Percentiles rank a stretch among this genome's conserved stretches.
These are phyloP conservation scores for Lasiosphaeria hispida DNA, from an alignment of 495 filamentous ascomycete genomes.

Conservation along the genomic window DNA sequence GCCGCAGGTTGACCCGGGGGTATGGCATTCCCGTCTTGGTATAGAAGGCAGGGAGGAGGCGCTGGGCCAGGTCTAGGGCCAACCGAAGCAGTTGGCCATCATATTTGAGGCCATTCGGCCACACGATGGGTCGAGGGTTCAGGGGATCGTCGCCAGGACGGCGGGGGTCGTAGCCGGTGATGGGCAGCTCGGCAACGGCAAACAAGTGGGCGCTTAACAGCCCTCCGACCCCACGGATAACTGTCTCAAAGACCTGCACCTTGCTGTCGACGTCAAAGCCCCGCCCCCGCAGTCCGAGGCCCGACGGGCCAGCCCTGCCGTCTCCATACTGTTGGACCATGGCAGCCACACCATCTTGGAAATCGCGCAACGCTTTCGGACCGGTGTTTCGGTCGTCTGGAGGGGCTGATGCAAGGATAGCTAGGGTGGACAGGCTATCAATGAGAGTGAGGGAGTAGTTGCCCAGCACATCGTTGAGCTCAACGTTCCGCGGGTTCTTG, in stretches of 20 bases:
- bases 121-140: constrained; percentile 56
- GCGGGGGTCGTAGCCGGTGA: constrained; percentile 66
- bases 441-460: constrained; percentile 96
- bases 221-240: constrained; percentile 90
- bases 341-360: constrained; percentile 74
- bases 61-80: constrained; percentile 76
- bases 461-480: constrained; percentile 91
- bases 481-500: constrained; percentile 75
- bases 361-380: constrained; percentile 65
- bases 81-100: constrained; percentile 85
- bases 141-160: constrained; percentile 31
- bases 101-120: constrained; percentile 79
- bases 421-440: constrained; percentile 90
- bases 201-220: constrained; percentile 92
- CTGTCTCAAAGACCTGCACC: constrained; percentile 96
- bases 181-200: constrained; percentile 82
- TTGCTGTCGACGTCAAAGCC: constrained; percentile 97
- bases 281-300: constrained; percentile 67
- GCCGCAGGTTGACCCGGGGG: constrained; percentile 86
- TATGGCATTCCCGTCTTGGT: constrained; percentile 89
- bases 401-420: constrained; percentile 75
- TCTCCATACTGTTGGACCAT: constrained; percentile 88
- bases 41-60: constrained; percentile 86
- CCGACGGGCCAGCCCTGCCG: constrained; percentile 65
- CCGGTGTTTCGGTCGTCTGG: constrained; percentile 47